Base-by-base conservation (phyloP, 257 asterid genomes). In the Eustoma russellianum region DNA sequence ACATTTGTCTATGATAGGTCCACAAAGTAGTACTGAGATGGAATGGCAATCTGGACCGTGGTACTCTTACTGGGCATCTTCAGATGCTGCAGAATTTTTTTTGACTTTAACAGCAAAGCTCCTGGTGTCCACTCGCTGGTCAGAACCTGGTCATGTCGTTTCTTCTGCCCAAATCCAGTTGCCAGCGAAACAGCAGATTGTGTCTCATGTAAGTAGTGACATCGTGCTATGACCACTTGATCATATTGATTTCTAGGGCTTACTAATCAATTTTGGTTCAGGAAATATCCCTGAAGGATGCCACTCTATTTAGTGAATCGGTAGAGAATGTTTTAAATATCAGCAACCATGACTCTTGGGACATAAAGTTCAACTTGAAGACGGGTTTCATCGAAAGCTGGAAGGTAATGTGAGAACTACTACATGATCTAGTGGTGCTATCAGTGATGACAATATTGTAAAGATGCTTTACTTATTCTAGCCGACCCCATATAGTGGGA, bases 31-130 rank as follows among this genome's bases (percentile, higher is more conserved):
- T 62, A 66, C 46, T 40, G 80, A 73, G 28, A 61, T 74, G 49
- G 75, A 72, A 53, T 82, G 82, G 88, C 82, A 82, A 40, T 72
- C 77, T 28, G 94, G 92, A 47, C 95, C 95, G 17, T 91, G 97
- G 98, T 79, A 74, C 66, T 76, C 81, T 47, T 18, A 43, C 2
- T 91, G 89, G 83, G 13, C 62, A 63, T 51, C 77, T 51, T 85
- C 90, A 53, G 73, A 74, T 64, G 80, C 86, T 45, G 46, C 69
- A 40, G 98, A 91, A 73, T 53, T 76, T 57, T 83, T 63, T 71
- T 64, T 91, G 68, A 79, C 88, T 50, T 67, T 91, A 41, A 80
- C 75, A 28, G 88, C 71, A 46, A 80, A 76, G 75, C 79, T 80
- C 45, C 63, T 66, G 77, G 63, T 60, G 63, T 68, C 85, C 13